Percentiles rank a stretch among this genome's conserved stretches.
These are phyloP conservation scores for Sclerotinia sclerotiorum DNA, from an alignment of 2,329 filamentous ascomycete genomes.

Conservation along the genomic window DNA sequence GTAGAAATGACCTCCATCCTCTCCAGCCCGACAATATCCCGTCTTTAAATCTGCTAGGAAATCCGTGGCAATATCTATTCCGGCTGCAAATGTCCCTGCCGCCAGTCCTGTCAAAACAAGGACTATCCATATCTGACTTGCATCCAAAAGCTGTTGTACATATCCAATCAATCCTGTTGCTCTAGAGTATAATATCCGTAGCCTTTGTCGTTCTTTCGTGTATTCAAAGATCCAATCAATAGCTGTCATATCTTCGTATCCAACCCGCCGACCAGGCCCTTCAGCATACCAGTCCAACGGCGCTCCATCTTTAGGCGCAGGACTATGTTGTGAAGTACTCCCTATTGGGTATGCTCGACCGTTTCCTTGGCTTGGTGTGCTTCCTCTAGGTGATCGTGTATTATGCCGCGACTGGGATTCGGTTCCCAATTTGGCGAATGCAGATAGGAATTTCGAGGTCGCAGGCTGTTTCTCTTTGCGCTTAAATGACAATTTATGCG, in stretches of 20 bases:
- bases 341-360: conserved; percentile 26
- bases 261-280: conserved; percentile 83
- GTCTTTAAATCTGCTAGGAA: conserved; percentile 93
- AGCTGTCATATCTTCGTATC: conserved; percentile 93
- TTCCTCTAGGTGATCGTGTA: conserved; percentile 34
- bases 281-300: conserved; percentile 83
- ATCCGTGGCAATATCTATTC: conserved; percentile 85
- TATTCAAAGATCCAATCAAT: conserved; percentile 99
- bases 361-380: conserved; percentile 28
- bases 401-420: conserved; percentile 30
- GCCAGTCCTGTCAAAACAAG: conserved; percentile 81
- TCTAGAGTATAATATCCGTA: conserved; percentile 71
- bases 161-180: conserved; percentile 72
- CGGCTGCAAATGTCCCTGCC: conserved; percentile 80
- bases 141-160: conserved; percentile 71
- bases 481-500: conserved; percentile 66
- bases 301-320: conserved; percentile 47
- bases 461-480: conserved; percentile 55
- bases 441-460: conserved; percentile 35
- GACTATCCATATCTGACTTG: conserved; percentile 88
- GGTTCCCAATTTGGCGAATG: conserved; percentile 30
- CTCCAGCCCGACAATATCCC: conserved; percentile 76
- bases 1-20: conserved; percentile 84
- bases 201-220: conserved; percentile 86
- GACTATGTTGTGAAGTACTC: conserved; percentile 25